Base-by-base conservation (phyloP, 2,329 filamentous ascomycete species). In the Paradendryphiella salina region DNA sequence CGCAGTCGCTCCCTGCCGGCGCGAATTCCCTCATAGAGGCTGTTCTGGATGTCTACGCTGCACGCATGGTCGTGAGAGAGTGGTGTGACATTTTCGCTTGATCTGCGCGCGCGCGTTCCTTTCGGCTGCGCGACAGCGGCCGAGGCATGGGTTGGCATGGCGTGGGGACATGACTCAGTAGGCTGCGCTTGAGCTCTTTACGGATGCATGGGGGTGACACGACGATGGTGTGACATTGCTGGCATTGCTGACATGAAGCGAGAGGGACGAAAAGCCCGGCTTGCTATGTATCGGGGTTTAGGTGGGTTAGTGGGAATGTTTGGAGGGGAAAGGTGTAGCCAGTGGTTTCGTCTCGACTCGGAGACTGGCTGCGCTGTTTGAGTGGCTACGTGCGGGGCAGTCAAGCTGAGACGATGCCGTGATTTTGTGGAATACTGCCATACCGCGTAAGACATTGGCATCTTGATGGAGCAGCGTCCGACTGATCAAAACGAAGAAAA, bases 51-150 rank as follows among this genome's bases (percentile, higher is more conserved):
- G 5, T 23, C 21, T 7, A 7, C 6, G 21, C 21, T 7, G 21
- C 5, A 7, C 21, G 21, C 21, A 32, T 35, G 49, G 46, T 63
- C 51, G 57, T 13, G 50, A 57, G 62, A 66, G 20, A 43, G 59
- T 67, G 64, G 63, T 63, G 63, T 66, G 63, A 66, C 54, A 33
- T 39, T 52, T 45, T 37, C 39, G 14, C n/a, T n/a, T n/a, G n/a
- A n/a, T n/a, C n/a, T n/a, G n/a, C n/a, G n/a, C n/a, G n/a, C 31
- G 21, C 4, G 4, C 6, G 8, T 6, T 26, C n/a, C 35, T 49
- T 13, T 47, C 49, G 47, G 36, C 35, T 39, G 23, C 10, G 9
- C 49, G 47, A 34, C 35, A 36, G 23, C 10, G 9, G 32, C 20
- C 28, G 45, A 62, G 64, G 64, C 61, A 52, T 28, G 42, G 34